Conservation (phyloP, 495 filamentous ascomycete species). For the Penicillium odoratum region DNA sequence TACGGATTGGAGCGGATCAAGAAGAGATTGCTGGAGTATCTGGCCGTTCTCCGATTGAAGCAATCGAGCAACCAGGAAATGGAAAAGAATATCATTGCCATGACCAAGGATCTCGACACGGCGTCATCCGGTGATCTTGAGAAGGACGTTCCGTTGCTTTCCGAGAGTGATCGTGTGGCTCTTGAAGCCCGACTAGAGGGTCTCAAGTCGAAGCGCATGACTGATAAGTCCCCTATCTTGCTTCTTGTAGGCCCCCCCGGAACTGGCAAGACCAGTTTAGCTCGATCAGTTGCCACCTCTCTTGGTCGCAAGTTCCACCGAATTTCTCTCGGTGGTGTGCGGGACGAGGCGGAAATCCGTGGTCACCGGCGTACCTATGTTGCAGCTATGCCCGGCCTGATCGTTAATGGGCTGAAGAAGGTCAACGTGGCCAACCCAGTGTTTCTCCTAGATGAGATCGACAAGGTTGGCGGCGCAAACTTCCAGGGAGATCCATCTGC, state of each 20-base stretch:
- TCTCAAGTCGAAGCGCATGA: constrained; percentile 70
- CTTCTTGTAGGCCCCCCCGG: constrained; percentile 93
- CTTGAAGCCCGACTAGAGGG: constrained; percentile 63
- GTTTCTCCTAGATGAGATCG: constrained; percentile 96
- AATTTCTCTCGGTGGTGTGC: constrained; percentile 93
- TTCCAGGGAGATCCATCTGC: constrained; percentile 96
- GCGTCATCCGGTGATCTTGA: constrained; percentile 45
- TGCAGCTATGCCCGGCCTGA: constrained; percentile 94
- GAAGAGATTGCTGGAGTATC: constrained; percentile 91
- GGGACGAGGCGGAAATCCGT: constrained; percentile 95
- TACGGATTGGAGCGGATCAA: constrained; percentile 98
- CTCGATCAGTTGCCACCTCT: constrained; percentile 88
- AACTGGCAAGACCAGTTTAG: constrained; percentile 93
- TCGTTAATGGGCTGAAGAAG: constrained; percentile 94
- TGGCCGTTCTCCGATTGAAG: constrained; percentile 93
- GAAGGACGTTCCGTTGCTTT: constrained; percentile 33
- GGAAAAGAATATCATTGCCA: constrained; percentile 69
- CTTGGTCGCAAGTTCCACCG: constrained; percentile 95
- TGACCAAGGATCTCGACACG: constrained; percentile 57
- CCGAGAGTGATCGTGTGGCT: constrained; percentile 46
- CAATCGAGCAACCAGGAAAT: constrained; percentile 80
- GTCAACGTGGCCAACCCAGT: constrained; percentile 96
- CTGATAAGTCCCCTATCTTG: constrained; percentile 94
- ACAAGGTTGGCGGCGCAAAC: constrained; percentile 91
- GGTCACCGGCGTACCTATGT: constrained; percentile 97